Evolutionary conservation across 164 flowering plant genomes (phyloP).

Genomic region (Saururus chinensis): DNA sequence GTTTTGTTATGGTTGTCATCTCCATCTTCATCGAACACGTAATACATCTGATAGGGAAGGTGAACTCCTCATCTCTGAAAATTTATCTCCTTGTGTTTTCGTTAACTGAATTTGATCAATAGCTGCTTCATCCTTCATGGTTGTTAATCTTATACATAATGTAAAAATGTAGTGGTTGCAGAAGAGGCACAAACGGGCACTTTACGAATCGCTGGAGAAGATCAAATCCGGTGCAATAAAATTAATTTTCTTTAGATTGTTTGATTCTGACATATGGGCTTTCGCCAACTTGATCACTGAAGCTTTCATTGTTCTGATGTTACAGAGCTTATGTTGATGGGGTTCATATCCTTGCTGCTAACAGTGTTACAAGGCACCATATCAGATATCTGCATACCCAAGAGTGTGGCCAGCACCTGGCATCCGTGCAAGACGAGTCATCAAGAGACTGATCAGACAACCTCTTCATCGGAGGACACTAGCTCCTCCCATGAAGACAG

Average conservation of each 20-base stretch:
- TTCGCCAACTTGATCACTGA: background rate
- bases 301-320: background rate
- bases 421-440: constrained; percentile 32
- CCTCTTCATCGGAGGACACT: background rate
- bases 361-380: constrained; percentile 26
- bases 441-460: constrained; percentile 5
- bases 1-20: constrained; percentile 18
- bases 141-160: no score
- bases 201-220: constrained; percentile 42
- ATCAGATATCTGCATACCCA: constrained; percentile 28
- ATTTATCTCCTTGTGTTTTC: no score
- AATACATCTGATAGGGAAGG: constrained; percentile 26
- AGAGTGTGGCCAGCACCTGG: constrained; percentile 24
- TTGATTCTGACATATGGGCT: background rate
- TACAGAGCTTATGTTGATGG: constrained; percentile 40
- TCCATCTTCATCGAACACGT: constrained; percentile 23
- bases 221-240: constrained; percentile 32
- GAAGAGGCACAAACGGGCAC: constrained; percentile 30
- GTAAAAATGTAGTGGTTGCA: constrained; percentile 26
- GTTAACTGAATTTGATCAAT: no score
- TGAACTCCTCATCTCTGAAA: background rate
- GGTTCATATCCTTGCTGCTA: constrained; percentile 43
- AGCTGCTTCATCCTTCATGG: no score
- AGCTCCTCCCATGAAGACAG: background rate
- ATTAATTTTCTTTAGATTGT: background rate